Conservation (phyloP, 1,139 yeast genomes). For the Candida frijolesensis region DNA sequence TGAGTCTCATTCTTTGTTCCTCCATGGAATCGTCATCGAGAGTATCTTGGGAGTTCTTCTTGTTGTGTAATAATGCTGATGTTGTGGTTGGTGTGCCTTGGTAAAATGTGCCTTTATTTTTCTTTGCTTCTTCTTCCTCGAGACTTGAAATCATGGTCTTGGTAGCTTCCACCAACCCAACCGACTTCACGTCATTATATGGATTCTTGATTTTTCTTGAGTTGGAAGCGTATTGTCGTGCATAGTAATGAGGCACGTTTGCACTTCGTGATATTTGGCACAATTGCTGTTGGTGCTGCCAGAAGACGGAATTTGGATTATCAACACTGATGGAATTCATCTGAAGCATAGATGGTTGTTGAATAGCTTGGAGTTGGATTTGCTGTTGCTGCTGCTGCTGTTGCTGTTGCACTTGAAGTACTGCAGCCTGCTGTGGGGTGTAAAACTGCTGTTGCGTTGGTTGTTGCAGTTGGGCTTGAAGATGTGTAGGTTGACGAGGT, state of each 20-base stretch:
- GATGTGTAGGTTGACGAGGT: slow-evolving; percentile 27
- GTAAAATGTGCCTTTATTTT: slow-evolving; percentile 12
- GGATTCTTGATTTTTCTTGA: slow-evolving; percentile 59
- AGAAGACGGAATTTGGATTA: slow-evolving; percentile 57
- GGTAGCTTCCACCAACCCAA: slow-evolving; percentile 58
- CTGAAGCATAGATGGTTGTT: slow-evolving; percentile 27
- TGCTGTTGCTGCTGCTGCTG: slow-evolving; percentile 25
- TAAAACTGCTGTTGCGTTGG: slow-evolving; percentile 23
- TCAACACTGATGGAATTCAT: slow-evolving; percentile 44
- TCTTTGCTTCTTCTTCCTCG: slow-evolving; percentile 31
- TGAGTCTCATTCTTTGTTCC: slow-evolving; percentile 72
- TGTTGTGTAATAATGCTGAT: slow-evolving; percentile 59
- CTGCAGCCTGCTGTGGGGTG: slow-evolving; percentile 22
- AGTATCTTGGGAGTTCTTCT: slow-evolving; percentile 54
- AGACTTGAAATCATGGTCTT: slow-evolving; percentile 48
- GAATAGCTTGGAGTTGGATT: slow-evolving; percentile 11
- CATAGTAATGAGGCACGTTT: slow-evolving; percentile 80
- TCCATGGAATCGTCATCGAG: slow-evolving; percentile 81
- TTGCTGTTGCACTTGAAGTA: slow-evolving; percentile 14
- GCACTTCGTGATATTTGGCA: slow-evolving; percentile 78
- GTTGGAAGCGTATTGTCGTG: slow-evolving; percentile 87
- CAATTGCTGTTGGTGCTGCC: slow-evolving; percentile 89
- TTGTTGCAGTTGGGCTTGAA: slow-evolving; percentile 26
- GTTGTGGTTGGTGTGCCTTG: slow-evolving; percentile 32
- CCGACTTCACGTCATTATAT: slow-evolving; percentile 43